Evolutionary conservation across 2,329 filamentous ascomycete species (phyloP).

Genomic region (Aureobasidium sp.): DNA sequence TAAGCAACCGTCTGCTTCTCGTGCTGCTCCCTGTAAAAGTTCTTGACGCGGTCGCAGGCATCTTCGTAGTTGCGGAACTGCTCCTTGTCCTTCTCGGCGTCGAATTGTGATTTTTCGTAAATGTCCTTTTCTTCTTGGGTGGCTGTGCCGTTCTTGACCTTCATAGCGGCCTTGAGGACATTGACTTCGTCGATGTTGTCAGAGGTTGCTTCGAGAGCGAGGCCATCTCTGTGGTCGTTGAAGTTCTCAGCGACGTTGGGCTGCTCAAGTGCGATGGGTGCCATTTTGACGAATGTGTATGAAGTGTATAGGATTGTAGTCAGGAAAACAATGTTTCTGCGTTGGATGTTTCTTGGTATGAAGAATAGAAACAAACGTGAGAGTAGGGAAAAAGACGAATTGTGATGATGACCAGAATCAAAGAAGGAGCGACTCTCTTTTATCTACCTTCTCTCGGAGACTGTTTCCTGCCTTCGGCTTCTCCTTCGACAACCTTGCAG

Average conservation of each 20-base stretch:
- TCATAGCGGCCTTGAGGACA: conserved; percentile 47
- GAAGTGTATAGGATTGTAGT: not conserved
- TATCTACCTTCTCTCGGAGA: conserved; percentile 6
- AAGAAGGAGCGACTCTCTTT: not conserved
- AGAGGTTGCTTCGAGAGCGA: conserved; percentile 49
- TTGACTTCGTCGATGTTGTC: conserved; percentile 54
- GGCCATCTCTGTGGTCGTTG: conserved; percentile 45
- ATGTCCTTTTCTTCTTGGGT: conserved; percentile 39
- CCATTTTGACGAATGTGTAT: conserved; percentile 28
- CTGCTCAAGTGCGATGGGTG: conserved; percentile 36
- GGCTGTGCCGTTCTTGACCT: conserved; percentile 39
- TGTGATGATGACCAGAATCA: not conserved
- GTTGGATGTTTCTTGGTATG: not conserved
- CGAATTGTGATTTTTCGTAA: conserved; percentile 56
- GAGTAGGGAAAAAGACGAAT: not conserved
- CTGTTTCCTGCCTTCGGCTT: conserved; percentile 9
- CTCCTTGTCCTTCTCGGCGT: conserved; percentile 67
- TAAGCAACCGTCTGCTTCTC: conserved; percentile 70
- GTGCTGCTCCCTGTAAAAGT: conserved; percentile 70
- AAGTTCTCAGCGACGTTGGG: conserved; percentile 36
- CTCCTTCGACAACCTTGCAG: not conserved
- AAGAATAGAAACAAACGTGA: not conserved
- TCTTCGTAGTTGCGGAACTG: conserved; percentile 76
- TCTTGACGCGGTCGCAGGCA: conserved; percentile 74
- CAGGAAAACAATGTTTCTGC: not conserved